phyloP scores from a whole-genome alignment of 2,329 filamentous ascomycete species.

The Phoma sp. region DNA sequence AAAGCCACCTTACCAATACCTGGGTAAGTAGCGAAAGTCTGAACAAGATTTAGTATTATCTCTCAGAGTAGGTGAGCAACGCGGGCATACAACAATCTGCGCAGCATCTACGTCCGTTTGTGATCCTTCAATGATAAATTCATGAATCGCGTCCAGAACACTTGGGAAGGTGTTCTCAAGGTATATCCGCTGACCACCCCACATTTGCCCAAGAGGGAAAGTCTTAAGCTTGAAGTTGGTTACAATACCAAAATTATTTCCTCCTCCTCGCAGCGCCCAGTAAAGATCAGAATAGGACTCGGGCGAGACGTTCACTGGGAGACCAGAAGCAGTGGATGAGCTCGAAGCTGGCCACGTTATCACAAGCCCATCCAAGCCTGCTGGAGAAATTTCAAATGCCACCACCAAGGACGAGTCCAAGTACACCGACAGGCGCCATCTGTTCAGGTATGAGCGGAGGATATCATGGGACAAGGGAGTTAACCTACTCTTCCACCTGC shows the following conservation, averaged over 20 bases:
- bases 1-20: constrained; percentile 30
- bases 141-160: background rate
- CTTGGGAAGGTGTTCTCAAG: constrained; percentile 2
- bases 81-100: constrained; percentile 27
- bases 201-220: constrained; percentile 23
- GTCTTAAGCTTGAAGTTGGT: constrained; percentile 27
- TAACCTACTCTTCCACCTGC: constrained; percentile 43
- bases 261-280: constrained; percentile 39
- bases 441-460: too few species aligned
- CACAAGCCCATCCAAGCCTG: constrained; percentile 24
- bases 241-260: constrained; percentile 35
- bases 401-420: constrained; percentile 41
- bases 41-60: too few species aligned
- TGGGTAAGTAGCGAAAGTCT: constrained; percentile 4
- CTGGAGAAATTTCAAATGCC: constrained; percentile 28
- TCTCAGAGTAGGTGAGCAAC: background rate
- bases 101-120: constrained; percentile 34
- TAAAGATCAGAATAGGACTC: constrained; percentile 30
- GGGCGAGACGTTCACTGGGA: constrained; percentile 16
- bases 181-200: constrained; percentile 20
- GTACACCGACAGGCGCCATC: constrained; percentile 40
- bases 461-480: too few species aligned
- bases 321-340: constrained; percentile 47
- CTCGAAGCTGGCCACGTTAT: constrained; percentile 38
- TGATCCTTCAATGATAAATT: constrained; percentile 20